Evolutionary conservation across 768 basidiomycete species (phyloP).

Genomic region (Boletus rubroflammeus): DNA sequence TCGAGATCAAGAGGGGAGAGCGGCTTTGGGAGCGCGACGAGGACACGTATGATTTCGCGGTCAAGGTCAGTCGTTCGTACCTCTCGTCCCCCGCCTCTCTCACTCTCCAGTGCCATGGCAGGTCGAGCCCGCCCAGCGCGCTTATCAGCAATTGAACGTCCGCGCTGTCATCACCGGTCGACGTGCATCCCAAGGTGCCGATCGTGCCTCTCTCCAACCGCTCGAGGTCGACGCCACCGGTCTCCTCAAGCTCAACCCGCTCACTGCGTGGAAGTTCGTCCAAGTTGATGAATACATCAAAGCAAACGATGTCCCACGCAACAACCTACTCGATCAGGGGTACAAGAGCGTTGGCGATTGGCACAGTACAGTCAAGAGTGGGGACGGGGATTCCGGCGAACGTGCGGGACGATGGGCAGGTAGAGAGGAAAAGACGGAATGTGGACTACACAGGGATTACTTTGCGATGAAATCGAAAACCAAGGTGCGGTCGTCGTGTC

Average conservation of each 20-base stretch:
- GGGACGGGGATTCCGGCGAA: slow-evolving; percentile 66
- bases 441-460: slow-evolving; percentile 92
- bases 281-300: slow-evolving; percentile 84
- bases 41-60: slow-evolving; percentile 81
- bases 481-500: slow-evolving; percentile 23
- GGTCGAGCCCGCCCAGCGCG: slow-evolving; percentile 92
- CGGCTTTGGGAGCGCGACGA: slow-evolving; percentile 88
- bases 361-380: slow-evolving; percentile 84
- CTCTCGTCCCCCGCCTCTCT: neutral
- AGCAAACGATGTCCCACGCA: slow-evolving; percentile 79
- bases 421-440: slow-evolving; percentile 83
- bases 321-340: slow-evolving; percentile 83
- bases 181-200: slow-evolving; percentile 90
- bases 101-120: slow-evolving; percentile 24
- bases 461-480: slow-evolving; percentile 67
- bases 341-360: slow-evolving; percentile 97
- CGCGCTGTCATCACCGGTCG: slow-evolving; percentile 93
- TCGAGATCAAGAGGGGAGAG: slow-evolving; percentile 76
- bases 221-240: slow-evolving; percentile 90
- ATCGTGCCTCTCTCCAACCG: slow-evolving; percentile 75
- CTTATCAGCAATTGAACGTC: slow-evolving; percentile 76
- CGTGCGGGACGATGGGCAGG: slow-evolving; percentile 92
- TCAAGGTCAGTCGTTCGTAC: slow-evolving; percentile 64
- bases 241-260: slow-evolving; percentile 89
- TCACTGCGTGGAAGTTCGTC: slow-evolving; percentile 83